A percentile compares a stretch with the other conserved stretches of the same genome.
phyloP scores from a whole-genome alignment of 116 monocot species.

The Trichopus zeylanicus region DNA sequence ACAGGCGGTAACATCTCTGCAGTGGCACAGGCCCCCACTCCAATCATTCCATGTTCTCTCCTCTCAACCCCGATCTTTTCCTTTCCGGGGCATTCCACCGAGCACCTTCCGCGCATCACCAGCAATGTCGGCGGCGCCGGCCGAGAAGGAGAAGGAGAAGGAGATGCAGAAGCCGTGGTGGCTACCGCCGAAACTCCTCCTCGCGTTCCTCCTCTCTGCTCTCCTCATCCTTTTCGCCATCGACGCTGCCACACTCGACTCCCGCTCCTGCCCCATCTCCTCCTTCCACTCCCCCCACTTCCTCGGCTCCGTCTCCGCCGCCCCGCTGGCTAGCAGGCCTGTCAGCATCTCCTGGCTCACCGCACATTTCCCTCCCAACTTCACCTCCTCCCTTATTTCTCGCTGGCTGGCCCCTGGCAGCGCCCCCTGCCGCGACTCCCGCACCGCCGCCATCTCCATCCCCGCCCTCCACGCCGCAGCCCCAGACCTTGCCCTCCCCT shows the following conservation, averaged over 20 bases:
- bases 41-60: too few relatives aligned
- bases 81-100: too few relatives aligned
- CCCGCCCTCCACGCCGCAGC: slow-evolving; percentile 18
- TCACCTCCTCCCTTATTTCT: slow-evolving; percentile 58
- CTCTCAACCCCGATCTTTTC: too few relatives aligned
- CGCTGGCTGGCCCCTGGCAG: slow-evolving; percentile 53
- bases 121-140: too few relatives aligned
- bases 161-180: too few relatives aligned
- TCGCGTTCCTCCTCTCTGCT: slow-evolving; percentile 4
- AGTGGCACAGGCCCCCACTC: too few relatives aligned
- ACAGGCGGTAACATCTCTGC: too few relatives aligned
- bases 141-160: too few relatives aligned
- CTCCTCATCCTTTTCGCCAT: slow-evolving; percentile 1
- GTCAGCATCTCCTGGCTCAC: slow-evolving; percentile 20
- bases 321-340: neutral
- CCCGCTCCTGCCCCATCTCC: neutral
- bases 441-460: slow-evolving; percentile 46
- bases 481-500: slow-evolving; percentile 7
- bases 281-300: neutral
- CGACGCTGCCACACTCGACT: slow-evolving; percentile 2
- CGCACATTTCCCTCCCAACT: slow-evolving; percentile 13
- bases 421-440: slow-evolving; percentile 38
- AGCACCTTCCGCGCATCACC: too few relatives aligned
- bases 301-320: slow-evolving; percentile 2
- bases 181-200: slow-evolving; percentile 1